These are phyloP conservation scores for Fusarium sp. DNA, from an alignment of 2,329 filamentous ascomycete species.

Conservation along the genomic window DNA sequence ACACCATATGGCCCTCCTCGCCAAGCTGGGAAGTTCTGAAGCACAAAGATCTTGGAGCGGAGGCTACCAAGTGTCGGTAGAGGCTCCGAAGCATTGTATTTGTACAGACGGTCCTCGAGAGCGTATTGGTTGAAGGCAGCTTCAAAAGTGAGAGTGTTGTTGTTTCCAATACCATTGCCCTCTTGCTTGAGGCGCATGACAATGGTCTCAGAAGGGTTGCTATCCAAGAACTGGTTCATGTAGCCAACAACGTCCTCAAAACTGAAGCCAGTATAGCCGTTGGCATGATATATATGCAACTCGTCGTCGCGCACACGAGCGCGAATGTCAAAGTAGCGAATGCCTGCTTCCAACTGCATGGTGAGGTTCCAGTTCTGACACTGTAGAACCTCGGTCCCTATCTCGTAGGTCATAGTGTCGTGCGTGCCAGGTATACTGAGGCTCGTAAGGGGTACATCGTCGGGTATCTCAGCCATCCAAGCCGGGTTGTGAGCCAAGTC, in stretches of 20 bases:
- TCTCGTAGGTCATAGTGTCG: constrained; percentile 65
- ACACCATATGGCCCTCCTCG: constrained; percentile 57
- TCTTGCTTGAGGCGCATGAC: constrained; percentile 66
- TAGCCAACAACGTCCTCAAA: constrained; percentile 59
- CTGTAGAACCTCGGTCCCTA: constrained; percentile 55
- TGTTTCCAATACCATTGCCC: constrained; percentile 53
- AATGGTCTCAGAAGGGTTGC: constrained; percentile 61
- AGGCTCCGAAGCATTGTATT: constrained; percentile 49
- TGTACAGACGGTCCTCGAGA: constrained; percentile 55
- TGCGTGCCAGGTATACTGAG: constrained; percentile 67
- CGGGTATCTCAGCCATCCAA: constrained; percentile 62
- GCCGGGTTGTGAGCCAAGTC: constrained; percentile 50
- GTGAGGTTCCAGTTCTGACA: constrained; percentile 63
- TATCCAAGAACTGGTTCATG: constrained; percentile 62
- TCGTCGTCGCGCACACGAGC: constrained; percentile 58
- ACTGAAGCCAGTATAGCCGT: constrained; percentile 60
- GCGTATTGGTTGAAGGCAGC: constrained; percentile 60
- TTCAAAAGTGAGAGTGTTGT: constrained; percentile 59
- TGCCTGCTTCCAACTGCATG: constrained; percentile 60
- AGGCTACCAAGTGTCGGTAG: constrained; percentile 61
- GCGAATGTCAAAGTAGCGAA: constrained; percentile 66
- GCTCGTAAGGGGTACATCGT: constrained; percentile 57
- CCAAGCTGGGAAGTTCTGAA: constrained; percentile 61
- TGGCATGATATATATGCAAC: constrained; percentile 63
- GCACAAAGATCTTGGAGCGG: constrained; percentile 61